Evolutionary conservation across 441 rosid species (phyloP).

Genomic region (California macrophylla): DNA sequence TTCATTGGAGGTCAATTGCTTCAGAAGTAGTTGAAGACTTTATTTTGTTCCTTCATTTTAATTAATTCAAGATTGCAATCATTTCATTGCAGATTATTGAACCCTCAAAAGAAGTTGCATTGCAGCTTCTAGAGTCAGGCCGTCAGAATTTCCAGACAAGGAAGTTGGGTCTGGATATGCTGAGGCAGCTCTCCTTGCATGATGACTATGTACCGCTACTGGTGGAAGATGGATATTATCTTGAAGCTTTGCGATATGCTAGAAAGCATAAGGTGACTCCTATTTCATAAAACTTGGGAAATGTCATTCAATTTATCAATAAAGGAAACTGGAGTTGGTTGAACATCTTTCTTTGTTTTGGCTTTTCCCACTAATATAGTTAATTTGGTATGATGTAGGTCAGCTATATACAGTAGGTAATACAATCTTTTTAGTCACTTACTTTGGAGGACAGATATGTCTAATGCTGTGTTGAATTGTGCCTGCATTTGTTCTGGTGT

Average conservation of each 20-base stretch:
- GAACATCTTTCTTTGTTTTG: neutral
- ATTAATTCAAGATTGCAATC: slow-evolving; percentile 11
- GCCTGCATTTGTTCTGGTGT: neutral
- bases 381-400: neutral
- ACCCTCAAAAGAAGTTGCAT: slow-evolving; percentile 91
- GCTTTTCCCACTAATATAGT: neutral
- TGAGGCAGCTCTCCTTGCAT: slow-evolving; percentile 81
- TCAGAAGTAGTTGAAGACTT: slow-evolving; percentile 1
- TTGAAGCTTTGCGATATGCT: slow-evolving; percentile 79
- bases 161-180: slow-evolving; percentile 87
- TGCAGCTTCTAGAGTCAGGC: slow-evolving; percentile 81
- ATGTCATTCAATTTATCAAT: neutral
- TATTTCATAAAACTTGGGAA: neutral
- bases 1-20: neutral
- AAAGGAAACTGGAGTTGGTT: neutral
- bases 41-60: slow-evolving; percentile 1
- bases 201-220: slow-evolving; percentile 65
- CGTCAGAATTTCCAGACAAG: slow-evolving; percentile 51
- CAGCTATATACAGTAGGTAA: neutral
- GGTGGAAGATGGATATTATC: slow-evolving; percentile 83
- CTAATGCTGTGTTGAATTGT: neutral
- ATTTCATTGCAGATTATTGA: slow-evolving; percentile 57
- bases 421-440: neutral
- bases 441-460: neutral
- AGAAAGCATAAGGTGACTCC: slow-evolving; percentile 69